Conservation (phyloP, 768 basidiomycete species). For the Xerocomus brunneocitrinus region DNA sequence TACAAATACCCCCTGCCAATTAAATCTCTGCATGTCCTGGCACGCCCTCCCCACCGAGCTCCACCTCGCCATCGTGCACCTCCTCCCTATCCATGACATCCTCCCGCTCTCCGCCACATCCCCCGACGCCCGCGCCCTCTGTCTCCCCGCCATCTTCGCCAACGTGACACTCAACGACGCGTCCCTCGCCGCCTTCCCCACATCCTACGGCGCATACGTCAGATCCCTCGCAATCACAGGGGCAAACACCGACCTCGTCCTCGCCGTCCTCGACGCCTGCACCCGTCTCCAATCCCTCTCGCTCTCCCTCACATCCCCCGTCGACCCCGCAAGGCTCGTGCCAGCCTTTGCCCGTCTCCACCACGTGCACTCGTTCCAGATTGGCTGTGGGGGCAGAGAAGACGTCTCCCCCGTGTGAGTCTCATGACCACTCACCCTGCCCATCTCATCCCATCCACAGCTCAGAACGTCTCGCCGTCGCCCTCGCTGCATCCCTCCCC, state of each 20-base stretch:
- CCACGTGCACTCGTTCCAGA: conserved; percentile 16
- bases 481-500: conserved; percentile 58
- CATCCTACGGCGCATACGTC: conserved; percentile 49
- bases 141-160: conserved; percentile 58
- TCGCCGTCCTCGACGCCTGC: conserved; percentile 46
- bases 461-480: conserved; percentile 61
- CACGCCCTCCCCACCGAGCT: conserved; percentile 60
- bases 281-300: conserved; percentile 36
- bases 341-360: conserved; percentile 22
- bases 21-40: conserved; percentile 37
- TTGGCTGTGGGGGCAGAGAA: conserved; percentile 30
- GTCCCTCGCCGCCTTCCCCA: conserved; percentile 52
- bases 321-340: conserved; percentile 15
- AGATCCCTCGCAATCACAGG: conserved; percentile 45
- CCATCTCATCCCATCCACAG: conserved; percentile 9
- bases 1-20: neutral
- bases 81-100: conserved; percentile 43
- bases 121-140: conserved; percentile 47
- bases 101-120: conserved; percentile 47
- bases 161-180: conserved; percentile 46
- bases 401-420: conserved; percentile 36
- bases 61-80: conserved; percentile 52
- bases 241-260: conserved; percentile 43
- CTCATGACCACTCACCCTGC: neutral
- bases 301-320: conserved; percentile 25